Base-by-base conservation (phyloP, 192 early-diverging fungal species). In the Phlyctochytrium bullatum region DNA sequence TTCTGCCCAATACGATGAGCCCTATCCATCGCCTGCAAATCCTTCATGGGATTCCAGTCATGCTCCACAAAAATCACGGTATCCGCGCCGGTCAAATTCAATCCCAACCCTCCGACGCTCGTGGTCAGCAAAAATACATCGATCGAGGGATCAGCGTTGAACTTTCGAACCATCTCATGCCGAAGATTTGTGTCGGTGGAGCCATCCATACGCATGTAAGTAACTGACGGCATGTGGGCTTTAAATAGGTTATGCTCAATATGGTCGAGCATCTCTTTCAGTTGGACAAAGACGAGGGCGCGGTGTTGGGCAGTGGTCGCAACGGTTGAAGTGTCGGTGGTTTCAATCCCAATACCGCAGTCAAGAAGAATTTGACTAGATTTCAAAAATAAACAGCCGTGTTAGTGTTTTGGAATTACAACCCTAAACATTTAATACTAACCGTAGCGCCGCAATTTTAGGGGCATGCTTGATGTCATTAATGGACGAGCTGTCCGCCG, bases 11-110 rank as follows among this genome's bases (percentile, higher is more conserved):
- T 88, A 30, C 97, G 90, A 78, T 99, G 97, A 0, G 95, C 97
- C 36, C 97, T 88, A 77, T 99, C 97, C 97, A 98, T 98, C 1
- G 97, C 97, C 75, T 99, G 97, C 62, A 97, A 74, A 79, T 99
- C 97, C 77, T 95, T 98, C 83, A 95, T 95, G 3, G 97, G 97
- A 71, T 99, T 99, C 88, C 96, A 99, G 68, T 99, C 97, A 71
- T 98, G 97, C 73, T 99, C 97, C 10, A 98, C 91, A 85, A 99
- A 97, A 32, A 99, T 96, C 0, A 99, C 97, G 1, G 95, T 97
- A 65, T 99, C 97, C n/a, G 97, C 97, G 2, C 95, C 97, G 3
- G 97, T 99, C 67, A 99, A 78, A 63, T 98, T 99, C 6, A 99
- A 79, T 0, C 97, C 97, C 23, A 99, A 81, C 3, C 97, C 97